Evolutionary conservation across 352 stramenopile genomes (phyloP), one percentile per base, ranked within the genome.

Genomic region (Phytophthora pseudosyringae): DNA sequence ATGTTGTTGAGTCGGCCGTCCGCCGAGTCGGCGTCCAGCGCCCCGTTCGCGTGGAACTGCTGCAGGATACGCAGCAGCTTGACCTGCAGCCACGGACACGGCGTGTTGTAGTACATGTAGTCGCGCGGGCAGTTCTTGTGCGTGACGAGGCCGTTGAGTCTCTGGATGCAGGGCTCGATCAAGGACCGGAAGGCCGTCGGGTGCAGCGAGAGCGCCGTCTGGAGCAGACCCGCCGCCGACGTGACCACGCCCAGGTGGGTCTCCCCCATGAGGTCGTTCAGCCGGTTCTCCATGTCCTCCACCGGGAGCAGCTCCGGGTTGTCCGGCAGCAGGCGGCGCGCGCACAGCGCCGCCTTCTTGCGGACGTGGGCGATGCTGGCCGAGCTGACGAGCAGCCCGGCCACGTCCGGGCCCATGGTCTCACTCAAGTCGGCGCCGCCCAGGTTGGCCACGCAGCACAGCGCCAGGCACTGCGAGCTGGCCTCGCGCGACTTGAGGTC

Each of bases 101-200:
- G 91, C 36, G 95, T 98, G 38, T 95, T 88, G 85, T 99, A 99
- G 77, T 99, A 99, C 60, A 99, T 88, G 80, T 99, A 99, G 68
- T 98, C 95, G 0, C 89, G 67, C 16, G 91, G 91, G 66, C 93
- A 98, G 26, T 83, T 83, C 73, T 97, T 97, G 73, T 98, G 95
- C 65, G 98, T 81, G 8, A 99, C 96, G 5, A 99, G 81, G 44
- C 88, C 83, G 33, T 87, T 89, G 6, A 99, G 81, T 26, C 98
- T 84, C 49, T 94, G 80, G 40, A 99, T 91, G 35, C 94, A 93
- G 31, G 98, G 89, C 16, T 98, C 95, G 44, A 99, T 95, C 1
- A 98, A 76, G 35, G 80, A 86, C 26, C 97, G 88, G 69, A 99
- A 99, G 15, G 90, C 76, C 13, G 76, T 85, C 53, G 91, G 80